Base-by-base conservation (phyloP, 2,329 filamentous ascomycete species). In the Ceratocystiopsis brevicomis region DNA sequence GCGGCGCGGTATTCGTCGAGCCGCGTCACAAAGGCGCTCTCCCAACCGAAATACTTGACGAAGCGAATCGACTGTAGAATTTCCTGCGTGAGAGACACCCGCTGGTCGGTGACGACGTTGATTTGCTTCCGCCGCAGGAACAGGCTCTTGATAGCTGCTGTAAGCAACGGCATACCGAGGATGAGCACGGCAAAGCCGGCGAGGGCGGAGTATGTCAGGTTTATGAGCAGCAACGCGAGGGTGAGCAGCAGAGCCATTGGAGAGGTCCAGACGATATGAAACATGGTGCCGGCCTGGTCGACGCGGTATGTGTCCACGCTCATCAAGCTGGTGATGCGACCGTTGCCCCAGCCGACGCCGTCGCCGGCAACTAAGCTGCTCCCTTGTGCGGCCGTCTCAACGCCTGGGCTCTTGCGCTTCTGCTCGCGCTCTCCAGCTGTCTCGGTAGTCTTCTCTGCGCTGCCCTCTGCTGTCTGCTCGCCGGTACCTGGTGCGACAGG, bases 31-130 rank as follows among this genome's bases (percentile, higher is more conserved):
- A 96, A 95, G 33, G 83, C 81, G 45, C 72, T 79, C 57, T 96
- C 88, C 88, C 88, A 96, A 9, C 86, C 87, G 56, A 95, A 96
- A 59, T 76, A 95, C 59, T 96, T 96, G 61, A 96, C 88, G 54
- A 96, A 95, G 21, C 87, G 75, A 19, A 95, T 87, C 0, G 85
- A 83, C 51, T 86, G 80, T 14, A 96, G 56, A 42, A 96, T 93
- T 56, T 96, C 88, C 56, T 95, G 87, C 0, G 86, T 95, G 33
- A 96, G 65, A 42, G 81, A 81, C 9, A 96, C 87, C 49, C 88
- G 76, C 61, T 92, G 82, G 56, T 96, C 88, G 2, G 88, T 96
- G 47, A 95, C 74, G 54, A 86, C 87, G 68, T 95, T 96, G 65
- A 96, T 95, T 30, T 60, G 67, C 52, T 74, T 75, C 53, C 90